Percentiles rank a stretch among this genome's conserved stretches.
These are phyloP conservation scores for Aspergillus sp. DNA, from an alignment of 2,329 filamentous ascomycete species.

Conservation along the genomic window DNA sequence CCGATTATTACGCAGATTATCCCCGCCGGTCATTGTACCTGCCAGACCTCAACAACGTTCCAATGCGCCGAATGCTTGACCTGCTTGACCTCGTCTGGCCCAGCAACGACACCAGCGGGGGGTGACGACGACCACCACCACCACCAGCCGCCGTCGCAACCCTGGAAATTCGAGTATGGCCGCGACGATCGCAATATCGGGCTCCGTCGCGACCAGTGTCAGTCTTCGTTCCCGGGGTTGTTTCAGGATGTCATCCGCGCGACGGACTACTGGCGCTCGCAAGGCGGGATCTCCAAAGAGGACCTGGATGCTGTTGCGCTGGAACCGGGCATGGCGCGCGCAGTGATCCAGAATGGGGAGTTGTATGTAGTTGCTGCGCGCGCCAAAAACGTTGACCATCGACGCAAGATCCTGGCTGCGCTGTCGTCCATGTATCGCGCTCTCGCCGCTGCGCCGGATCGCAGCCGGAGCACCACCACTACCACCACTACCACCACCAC, in stretches of 20 bases:
- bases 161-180: slow-evolving; percentile 13
- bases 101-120: no score
- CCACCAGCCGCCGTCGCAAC: neutral
- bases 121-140: neutral
- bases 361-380: slow-evolving; percentile 19
- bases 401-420: slow-evolving; percentile 24
- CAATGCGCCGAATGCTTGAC: slow-evolving; percentile 14
- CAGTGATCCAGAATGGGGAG: slow-evolving; percentile 17
- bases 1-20: slow-evolving; percentile 18
- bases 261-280: slow-evolving; percentile 10
- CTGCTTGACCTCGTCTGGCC: neutral
- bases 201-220: slow-evolving; percentile 15
- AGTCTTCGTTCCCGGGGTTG: slow-evolving; percentile 18
- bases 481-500: slow-evolving; percentile 15
- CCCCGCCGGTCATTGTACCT: slow-evolving; percentile 19
- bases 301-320: slow-evolving; percentile 14
- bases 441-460: slow-evolving; percentile 26
- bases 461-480: neutral
- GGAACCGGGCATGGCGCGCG: slow-evolving; percentile 20
- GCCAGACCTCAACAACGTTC: slow-evolving; percentile 13
- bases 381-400: slow-evolving; percentile 17
- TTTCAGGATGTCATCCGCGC: slow-evolving; percentile 21
- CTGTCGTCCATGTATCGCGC: slow-evolving; percentile 38
- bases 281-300: slow-evolving; percentile 8
- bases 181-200: slow-evolving; percentile 16